Evolutionary conservation across 1,284 basidiomycete genomes (phyloP), one percentile per base, ranked within the genome.

Genomic region (Vanrija sp.): DNA sequence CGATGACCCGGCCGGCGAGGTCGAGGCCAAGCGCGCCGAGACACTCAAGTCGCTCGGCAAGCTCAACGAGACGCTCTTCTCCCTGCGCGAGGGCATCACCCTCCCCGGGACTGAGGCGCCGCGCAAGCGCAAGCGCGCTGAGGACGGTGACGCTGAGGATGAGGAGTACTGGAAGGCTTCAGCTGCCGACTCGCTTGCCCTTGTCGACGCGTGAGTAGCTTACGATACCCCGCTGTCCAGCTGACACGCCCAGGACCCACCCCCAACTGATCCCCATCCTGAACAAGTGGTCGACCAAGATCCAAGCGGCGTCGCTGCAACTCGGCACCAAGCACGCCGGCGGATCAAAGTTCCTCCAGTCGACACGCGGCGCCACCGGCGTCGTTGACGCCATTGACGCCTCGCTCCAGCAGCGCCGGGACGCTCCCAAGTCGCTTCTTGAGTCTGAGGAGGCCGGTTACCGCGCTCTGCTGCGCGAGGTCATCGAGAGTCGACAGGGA

Each of bases 221-320:
- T 4, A 7, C 6, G n/a, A 3, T 18, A 6, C 37, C 16, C 18
- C 9, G n/a, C 5, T 4, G 36, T 6, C 9, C 3, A n/a, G 19
- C 38, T 39, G n/a, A 39, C 38, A 39, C 31, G 5, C 31, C 12
- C 31, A 31, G 31, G 27, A n/a, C 49, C 49, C 88, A 90, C 65
- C 80, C 83, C 2, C 78, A 85, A 61, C 78, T 89, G 15, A 72
- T 90, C 38, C 83, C 84, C 53, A 90, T 88, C 2, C 80, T 97
- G 18, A 78, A 81, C 45, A 96, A 96, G 76, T 97, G 93, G 93
- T 92, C 88, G 7, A 81, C 86, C 35, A 97, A 96, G 77, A 88
- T 96, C 44, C 88, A 93, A 66, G 88, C 91, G 0, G 91, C 94
- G 6, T 84, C 89, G 0, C 85, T 73, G 6, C 65, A 71, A 25